Evolutionary conservation across 495 filamentous ascomycete species (phyloP).

Genomic region (Hyaloscypha finlandica): DNA sequence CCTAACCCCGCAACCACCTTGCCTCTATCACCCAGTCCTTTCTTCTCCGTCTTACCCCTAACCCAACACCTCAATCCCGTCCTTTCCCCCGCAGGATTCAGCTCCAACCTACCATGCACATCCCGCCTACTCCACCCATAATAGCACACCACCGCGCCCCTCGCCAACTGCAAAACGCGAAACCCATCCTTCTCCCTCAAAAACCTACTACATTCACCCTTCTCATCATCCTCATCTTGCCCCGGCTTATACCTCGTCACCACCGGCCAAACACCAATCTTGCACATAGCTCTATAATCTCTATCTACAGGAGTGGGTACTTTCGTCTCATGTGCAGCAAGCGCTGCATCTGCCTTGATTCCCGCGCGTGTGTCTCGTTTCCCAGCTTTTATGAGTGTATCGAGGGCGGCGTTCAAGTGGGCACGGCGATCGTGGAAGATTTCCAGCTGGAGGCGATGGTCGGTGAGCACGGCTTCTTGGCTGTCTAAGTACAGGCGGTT

Average conservation of each 20-base stretch:
- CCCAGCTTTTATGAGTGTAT: background rate
- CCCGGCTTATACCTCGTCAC: slow-evolving; percentile 29
- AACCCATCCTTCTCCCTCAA: slow-evolving; percentile 21
- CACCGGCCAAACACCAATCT: slow-evolving; percentile 27
- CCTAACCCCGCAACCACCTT: background rate
- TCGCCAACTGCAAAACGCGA: slow-evolving; percentile 24
- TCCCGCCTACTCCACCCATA: slow-evolving; percentile 11
- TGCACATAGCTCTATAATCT: slow-evolving; percentile 10
- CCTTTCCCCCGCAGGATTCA: background rate
- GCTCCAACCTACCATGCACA: background rate
- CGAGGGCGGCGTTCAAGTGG: background rate
- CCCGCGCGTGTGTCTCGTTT: background rate
- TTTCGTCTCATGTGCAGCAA: background rate
- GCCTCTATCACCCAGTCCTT: background rate
- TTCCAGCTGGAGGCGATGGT: background rate
- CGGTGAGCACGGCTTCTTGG: slow-evolving; percentile 19
- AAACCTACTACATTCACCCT: background rate
- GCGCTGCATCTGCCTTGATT: background rate
- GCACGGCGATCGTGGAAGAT: too few species aligned
- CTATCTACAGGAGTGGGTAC: background rate
- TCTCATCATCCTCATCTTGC: slow-evolving; percentile 15
- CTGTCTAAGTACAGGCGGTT: slow-evolving; percentile 36
- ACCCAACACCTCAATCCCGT: slow-evolving; percentile 6
- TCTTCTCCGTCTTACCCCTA: slow-evolving; percentile 11
- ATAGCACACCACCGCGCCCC: slow-evolving; percentile 21